These are phyloP conservation scores for Pseudogymnoascus sp. DNA, from an alignment of 2,329 filamentous ascomycete species.

Conservation along the genomic window DNA sequence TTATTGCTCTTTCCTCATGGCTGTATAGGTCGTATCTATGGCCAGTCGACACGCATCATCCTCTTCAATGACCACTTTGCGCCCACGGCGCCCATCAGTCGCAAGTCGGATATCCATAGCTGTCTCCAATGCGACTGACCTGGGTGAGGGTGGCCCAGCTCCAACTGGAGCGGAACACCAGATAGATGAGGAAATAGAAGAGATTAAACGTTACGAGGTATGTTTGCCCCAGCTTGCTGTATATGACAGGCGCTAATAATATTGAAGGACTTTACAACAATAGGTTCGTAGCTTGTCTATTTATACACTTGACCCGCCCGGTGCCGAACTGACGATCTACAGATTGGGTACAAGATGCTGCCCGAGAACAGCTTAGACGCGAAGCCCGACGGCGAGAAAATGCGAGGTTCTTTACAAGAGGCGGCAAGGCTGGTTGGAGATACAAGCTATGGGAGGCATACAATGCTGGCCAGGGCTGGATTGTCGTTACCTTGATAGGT, in stretches of 20 bases:
- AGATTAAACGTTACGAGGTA: slow-evolving; percentile 95
- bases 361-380: slow-evolving; percentile 76
- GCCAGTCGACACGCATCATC: slow-evolving; percentile 3
- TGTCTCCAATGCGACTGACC: slow-evolving; percentile 35
- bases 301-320: slow-evolving; percentile 14
- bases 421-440: slow-evolving; percentile 65
- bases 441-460: slow-evolving; percentile 77
- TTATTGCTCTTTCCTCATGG: slow-evolving; percentile 2
- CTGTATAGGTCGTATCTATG: slow-evolving; percentile 6
- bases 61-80: not conserved
- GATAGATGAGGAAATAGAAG: slow-evolving; percentile 89
- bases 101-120: slow-evolving; percentile 3
- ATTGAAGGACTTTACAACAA: slow-evolving; percentile 80
- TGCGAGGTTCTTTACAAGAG: slow-evolving; percentile 60
- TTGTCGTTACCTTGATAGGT: slow-evolving; percentile 87
- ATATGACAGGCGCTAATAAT: slow-evolving; percentile 13
- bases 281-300: slow-evolving; percentile 43
- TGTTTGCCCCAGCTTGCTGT: slow-evolving; percentile 9
- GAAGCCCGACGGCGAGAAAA: slow-evolving; percentile 66
- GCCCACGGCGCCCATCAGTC: not conserved
- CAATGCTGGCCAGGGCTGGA: slow-evolving; percentile 95
- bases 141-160: slow-evolving; percentile 46
- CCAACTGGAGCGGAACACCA: slow-evolving; percentile 52
- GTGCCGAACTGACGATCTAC: slow-evolving; percentile 32
- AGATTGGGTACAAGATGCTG: slow-evolving; percentile 98